phyloP scores from a whole-genome alignment of 306 rosid genomes.

The Lathyrus aphaca region DNA sequence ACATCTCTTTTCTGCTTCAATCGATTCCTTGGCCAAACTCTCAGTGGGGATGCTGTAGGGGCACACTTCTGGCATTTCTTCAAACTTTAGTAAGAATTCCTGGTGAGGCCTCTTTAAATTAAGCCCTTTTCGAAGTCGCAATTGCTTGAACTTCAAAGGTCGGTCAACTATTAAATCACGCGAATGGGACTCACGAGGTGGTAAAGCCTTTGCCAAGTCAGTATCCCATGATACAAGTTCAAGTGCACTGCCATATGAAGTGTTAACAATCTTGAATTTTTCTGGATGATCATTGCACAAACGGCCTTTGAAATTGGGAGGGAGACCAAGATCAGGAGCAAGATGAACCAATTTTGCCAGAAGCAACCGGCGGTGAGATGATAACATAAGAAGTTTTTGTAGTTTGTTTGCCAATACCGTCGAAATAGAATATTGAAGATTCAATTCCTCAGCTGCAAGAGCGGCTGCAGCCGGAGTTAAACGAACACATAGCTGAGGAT shows the following conservation, averaged over 20 bases:
- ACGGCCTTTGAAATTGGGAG: constrained; percentile 80
- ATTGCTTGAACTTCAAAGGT: constrained; percentile 85
- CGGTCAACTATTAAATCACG: constrained; percentile 76
- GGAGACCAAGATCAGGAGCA: constrained; percentile 89
- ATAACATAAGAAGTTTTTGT: constrained; percentile 89
- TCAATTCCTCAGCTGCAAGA: constrained; percentile 52
- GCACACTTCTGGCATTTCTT: constrained; percentile 74
- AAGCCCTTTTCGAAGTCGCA: constrained; percentile 82
- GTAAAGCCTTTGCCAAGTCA: constrained; percentile 64
- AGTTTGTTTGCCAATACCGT: constrained; percentile 71
- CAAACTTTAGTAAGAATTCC: constrained; percentile 70
- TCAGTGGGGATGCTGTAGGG: constrained; percentile 59
- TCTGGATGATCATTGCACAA: constrained; percentile 83
- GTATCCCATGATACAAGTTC: constrained; percentile 83
- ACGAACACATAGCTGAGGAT: constrained; percentile 84
- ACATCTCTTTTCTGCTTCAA: constrained; percentile 86
- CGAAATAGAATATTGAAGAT: constrained; percentile 56
- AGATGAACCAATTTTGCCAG: constrained; percentile 86
- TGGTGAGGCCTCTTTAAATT: constrained; percentile 80
- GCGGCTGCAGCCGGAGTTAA: constrained; percentile 86
- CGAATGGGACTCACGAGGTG: constrained; percentile 46
- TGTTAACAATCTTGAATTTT: constrained; percentile 74
- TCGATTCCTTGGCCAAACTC: constrained; percentile 59
- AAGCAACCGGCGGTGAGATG: constrained; percentile 68
- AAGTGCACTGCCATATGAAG: constrained; percentile 91